Conservation (phyloP, 345 rosid genomes). For the Gossypium rotundifolium region DNA sequence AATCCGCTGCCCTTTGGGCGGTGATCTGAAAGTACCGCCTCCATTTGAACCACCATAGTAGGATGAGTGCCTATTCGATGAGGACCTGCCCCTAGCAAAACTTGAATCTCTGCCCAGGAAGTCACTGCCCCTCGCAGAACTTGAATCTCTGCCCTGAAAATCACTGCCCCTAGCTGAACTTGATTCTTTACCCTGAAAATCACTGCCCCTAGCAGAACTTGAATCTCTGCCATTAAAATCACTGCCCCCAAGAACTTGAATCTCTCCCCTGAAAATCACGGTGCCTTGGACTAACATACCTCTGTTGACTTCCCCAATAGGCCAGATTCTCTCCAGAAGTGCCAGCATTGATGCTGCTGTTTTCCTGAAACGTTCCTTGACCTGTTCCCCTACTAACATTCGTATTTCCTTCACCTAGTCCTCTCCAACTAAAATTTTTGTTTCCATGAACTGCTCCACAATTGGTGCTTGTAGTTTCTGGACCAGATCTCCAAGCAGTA, state of each 20-base stretch:
- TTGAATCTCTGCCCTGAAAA: slow-evolving; percentile 42
- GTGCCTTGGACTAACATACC: slow-evolving; percentile 47
- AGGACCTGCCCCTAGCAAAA: slow-evolving; percentile 47
- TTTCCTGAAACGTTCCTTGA: slow-evolving; percentile 32
- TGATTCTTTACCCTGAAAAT: slow-evolving; percentile 41
- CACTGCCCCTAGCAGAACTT: slow-evolving; percentile 47
- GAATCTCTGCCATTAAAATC: too few species aligned
- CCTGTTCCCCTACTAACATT: slow-evolving; percentile 29
- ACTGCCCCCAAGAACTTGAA: slow-evolving; percentile 46
- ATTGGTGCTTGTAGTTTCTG: slow-evolving; percentile 31
- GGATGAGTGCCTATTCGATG: slow-evolving; percentile 34
- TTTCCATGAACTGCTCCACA: slow-evolving; percentile 39
- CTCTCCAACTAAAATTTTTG: slow-evolving; percentile 25
- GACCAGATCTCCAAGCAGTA: slow-evolving; percentile 36
- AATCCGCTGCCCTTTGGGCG: slow-evolving; percentile 66
- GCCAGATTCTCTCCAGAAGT: slow-evolving; percentile 24
- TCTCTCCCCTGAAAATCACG: slow-evolving; percentile 45
- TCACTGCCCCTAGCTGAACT: slow-evolving; percentile 39
- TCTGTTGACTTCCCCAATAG: slow-evolving; percentile 50
- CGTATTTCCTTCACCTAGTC: slow-evolving; percentile 24
- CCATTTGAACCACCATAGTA: slow-evolving; percentile 42
- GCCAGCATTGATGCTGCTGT: slow-evolving; percentile 30
- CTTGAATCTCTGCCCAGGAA: slow-evolving; percentile 34
- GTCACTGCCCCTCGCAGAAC: too few species aligned
- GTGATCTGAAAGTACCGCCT: slow-evolving; percentile 39